Evolutionary conservation across 2,329 filamentous ascomycete species (phyloP).

Genomic region (Pleurostoma richardsiae): DNA sequence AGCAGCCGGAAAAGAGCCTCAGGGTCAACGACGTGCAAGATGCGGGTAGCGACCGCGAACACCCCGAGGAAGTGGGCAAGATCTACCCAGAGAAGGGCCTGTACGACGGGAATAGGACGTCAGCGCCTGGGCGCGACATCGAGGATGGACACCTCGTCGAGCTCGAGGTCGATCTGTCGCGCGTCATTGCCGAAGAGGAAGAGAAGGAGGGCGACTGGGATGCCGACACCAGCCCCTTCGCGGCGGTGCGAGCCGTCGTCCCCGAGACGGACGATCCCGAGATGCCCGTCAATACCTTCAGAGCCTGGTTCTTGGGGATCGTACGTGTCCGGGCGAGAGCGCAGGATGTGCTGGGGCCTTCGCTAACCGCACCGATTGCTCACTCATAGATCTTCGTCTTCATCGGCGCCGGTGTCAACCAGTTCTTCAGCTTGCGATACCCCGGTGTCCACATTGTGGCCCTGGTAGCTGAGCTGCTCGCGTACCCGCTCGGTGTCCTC

Average conservation of each 20-base stretch:
- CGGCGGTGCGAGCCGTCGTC: conserved; percentile 22
- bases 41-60: no score
- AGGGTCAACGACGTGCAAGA: no score
- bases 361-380: background rate
- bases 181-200: conserved; percentile 14
- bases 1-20: no score
- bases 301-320: conserved; percentile 37
- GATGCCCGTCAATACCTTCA: conserved; percentile 38
- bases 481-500: conserved; percentile 33
- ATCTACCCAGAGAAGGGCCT: conserved; percentile 1
- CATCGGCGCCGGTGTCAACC: conserved; percentile 38
- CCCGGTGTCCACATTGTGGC: conserved; percentile 38
- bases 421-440: conserved; percentile 41
- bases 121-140: conserved; percentile 1
- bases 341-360: background rate
- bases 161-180: conserved; percentile 22
- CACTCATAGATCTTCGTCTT: conserved; percentile 31
- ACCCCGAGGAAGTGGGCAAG: no score
- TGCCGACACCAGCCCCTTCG: conserved; percentile 22
- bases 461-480: conserved; percentile 37
- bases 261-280: conserved; percentile 23
- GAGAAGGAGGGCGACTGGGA: conserved; percentile 24
- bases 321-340: conserved; percentile 13
- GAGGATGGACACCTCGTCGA: conserved; percentile 20
- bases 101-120: background rate